Evolutionary conservation across 805 yeast genomes (phyloP).

Genomic region (Yamadazyma paraphyllophila): DNA sequence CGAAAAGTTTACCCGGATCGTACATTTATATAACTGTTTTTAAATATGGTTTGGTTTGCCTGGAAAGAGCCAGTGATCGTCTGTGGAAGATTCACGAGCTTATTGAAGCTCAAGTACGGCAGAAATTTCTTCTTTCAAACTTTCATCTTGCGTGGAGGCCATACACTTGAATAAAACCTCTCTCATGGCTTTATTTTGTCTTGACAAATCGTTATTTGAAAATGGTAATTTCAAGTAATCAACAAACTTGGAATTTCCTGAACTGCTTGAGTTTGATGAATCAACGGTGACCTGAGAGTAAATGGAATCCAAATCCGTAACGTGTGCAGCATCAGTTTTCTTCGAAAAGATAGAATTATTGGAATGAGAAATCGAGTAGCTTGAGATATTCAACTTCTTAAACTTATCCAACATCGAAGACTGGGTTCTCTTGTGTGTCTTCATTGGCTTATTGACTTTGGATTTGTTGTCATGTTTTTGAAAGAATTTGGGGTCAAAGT

Average conservation of each 20-base stretch:
- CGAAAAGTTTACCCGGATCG: constrained; percentile 3
- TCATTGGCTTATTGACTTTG: constrained; percentile 11
- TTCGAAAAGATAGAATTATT: constrained; percentile 12
- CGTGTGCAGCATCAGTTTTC: constrained; percentile 5
- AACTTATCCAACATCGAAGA: constrained; percentile 28
- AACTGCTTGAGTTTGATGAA: constrained; percentile 3
- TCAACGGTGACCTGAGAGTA: constrained; percentile 22
- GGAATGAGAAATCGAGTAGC: constrained; percentile 11
- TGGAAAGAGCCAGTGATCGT: neutral
- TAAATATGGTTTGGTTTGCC: neutral
- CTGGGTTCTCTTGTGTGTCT: constrained; percentile 14
- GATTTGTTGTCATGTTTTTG: neutral
- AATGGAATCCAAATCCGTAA: constrained; percentile 25
- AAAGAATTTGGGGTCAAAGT: constrained; percentile 34
- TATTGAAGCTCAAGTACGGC: neutral
- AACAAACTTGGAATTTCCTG: constrained; percentile 7
- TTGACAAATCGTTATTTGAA: constrained; percentile 3
- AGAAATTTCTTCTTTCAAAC: constrained; percentile 10
- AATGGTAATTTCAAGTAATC: constrained; percentile 12
- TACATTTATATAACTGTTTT: neutral
- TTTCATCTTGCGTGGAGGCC: constrained; percentile 7
- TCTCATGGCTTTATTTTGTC: constrained; percentile 9
- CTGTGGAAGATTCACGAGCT: neutral
- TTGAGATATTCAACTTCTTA: constrained; percentile 22
- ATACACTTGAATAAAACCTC: constrained; percentile 12